Percentiles rank a stretch among this genome's conserved stretches.
Conservation (phyloP, 2,329 filamentous ascomycete genomes). For the Fusarium sublunatum region DNA sequence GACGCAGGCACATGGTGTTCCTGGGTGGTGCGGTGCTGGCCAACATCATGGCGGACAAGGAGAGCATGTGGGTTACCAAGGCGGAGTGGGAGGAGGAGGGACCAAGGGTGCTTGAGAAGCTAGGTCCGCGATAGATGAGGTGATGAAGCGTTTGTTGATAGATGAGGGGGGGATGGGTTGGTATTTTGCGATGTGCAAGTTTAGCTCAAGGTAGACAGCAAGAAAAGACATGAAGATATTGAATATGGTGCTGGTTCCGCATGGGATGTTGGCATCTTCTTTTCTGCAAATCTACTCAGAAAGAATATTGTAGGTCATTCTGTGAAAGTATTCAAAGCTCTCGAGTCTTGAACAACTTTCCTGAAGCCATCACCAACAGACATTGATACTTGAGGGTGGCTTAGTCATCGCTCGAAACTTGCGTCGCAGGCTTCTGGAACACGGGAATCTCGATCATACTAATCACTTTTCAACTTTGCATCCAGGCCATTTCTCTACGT, state of each 20-base stretch:
- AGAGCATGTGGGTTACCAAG: constrained; percentile 99
- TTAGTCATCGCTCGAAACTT: constrained; percentile 34
- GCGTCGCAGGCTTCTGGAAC: constrained; percentile 27
- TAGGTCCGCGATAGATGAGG: constrained; percentile 79
- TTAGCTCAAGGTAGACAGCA: constrained; percentile 40
- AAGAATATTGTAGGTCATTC: background rate
- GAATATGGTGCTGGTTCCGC: background rate
- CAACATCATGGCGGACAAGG: constrained; percentile 99
- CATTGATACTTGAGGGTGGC: constrained; percentile 10
- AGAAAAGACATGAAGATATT: constrained; percentile 40
- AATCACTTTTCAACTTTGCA: constrained; percentile 10
- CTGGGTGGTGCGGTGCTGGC: constrained; percentile 94
- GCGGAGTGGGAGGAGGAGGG: constrained; percentile 97
- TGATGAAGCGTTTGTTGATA: constrained; percentile 23
- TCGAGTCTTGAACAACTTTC: background rate
- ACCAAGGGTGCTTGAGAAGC: constrained; percentile 84
- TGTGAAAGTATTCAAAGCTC: background rate
- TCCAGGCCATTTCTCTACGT: background rate
- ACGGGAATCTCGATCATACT: constrained; percentile 16
- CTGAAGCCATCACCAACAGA: constrained; percentile 19
- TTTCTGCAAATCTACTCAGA: no score
- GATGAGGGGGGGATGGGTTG: constrained; percentile 24
- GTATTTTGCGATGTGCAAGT: constrained; percentile 34
- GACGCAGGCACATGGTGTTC: constrained; percentile 99
- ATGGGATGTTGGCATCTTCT: background rate